Conservation (phyloP, 192 early-diverging fungal species). For the Glomus cerebriforme region DNA sequence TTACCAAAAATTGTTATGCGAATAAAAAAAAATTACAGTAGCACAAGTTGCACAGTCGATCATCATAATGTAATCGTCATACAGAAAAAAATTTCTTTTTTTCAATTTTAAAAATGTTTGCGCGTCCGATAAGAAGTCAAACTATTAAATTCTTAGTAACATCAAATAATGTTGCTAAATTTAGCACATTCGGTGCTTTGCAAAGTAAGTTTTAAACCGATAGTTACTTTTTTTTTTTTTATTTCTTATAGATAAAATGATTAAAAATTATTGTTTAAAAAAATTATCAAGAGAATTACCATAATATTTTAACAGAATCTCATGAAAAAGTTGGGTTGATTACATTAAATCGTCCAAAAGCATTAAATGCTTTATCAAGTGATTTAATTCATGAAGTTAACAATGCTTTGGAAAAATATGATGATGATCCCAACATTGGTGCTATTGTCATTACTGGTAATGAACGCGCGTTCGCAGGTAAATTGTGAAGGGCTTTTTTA, state of each 20-base stretch:
- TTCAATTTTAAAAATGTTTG: not conserved
- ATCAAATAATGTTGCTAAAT: not conserved
- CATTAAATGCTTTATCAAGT: slow-evolving; percentile 93
- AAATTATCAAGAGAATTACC: slow-evolving; percentile 28
- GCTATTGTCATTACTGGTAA: slow-evolving; percentile 95
- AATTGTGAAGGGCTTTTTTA: not conserved
- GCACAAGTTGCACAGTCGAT: no score
- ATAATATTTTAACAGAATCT: slow-evolving; percentile 65
- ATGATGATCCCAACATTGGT: slow-evolving; percentile 76
- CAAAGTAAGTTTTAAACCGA: not conserved
- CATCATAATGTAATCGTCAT: no score
- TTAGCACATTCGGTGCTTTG: not conserved
- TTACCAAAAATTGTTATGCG: no score
- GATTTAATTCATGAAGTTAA: slow-evolving; percentile 93
- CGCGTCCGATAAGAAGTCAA: not conserved
- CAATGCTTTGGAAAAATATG: slow-evolving; percentile 76
- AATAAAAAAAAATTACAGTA: no score
- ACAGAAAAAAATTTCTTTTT: not conserved
- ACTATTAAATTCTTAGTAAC: not conserved
- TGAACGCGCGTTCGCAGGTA: slow-evolving; percentile 95
- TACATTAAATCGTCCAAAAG: slow-evolving; percentile 93
- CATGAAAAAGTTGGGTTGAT: slow-evolving; percentile 85
- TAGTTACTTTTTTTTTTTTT: not conserved
- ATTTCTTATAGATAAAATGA: not conserved
- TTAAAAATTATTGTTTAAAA: slow-evolving; percentile 7